These are phyloP conservation scores for Trichomonas gallinae DNA, from an alignment of 208 protist genomes.

Conservation along the genomic window DNA sequence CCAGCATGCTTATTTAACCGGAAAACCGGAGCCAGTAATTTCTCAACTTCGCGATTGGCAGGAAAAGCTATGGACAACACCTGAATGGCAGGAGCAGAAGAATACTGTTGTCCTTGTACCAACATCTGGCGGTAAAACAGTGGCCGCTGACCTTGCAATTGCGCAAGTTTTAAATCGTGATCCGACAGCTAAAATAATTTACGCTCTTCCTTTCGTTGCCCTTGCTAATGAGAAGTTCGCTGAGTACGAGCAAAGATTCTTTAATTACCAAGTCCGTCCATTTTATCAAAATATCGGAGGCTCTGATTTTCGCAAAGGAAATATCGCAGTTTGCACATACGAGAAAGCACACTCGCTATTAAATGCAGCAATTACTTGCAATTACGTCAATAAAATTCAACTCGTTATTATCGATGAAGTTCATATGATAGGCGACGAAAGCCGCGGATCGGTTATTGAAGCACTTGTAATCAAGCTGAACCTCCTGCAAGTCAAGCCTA, in stretches of 20 bases:
- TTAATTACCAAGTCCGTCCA: background rate
- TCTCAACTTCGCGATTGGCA: background rate
- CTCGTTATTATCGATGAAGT: background rate
- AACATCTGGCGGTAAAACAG: conserved; percentile 8
- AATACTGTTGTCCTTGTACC: background rate
- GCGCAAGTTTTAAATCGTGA: background rate
- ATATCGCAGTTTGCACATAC: background rate
- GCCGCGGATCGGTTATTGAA: background rate
- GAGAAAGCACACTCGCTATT: conserved; percentile 6
- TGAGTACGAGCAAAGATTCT: background rate
- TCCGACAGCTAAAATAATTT: background rate
- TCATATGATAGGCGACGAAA: conserved; percentile 1
- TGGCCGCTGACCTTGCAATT: conserved; percentile 11
- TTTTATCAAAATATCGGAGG: conserved; percentile 6
- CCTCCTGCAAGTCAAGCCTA: background rate
- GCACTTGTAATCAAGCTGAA: background rate
- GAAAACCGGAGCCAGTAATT: background rate
- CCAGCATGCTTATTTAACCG: background rate
- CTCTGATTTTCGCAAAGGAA: background rate
- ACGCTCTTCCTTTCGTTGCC: background rate
- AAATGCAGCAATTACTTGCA: background rate
- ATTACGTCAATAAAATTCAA: background rate
- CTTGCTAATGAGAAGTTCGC: background rate
- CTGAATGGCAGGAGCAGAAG: background rate
- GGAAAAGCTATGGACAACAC: background rate